Conservation (phyloP, 352 stramenopile genomes). For the Phytophthora melonis region DNA sequence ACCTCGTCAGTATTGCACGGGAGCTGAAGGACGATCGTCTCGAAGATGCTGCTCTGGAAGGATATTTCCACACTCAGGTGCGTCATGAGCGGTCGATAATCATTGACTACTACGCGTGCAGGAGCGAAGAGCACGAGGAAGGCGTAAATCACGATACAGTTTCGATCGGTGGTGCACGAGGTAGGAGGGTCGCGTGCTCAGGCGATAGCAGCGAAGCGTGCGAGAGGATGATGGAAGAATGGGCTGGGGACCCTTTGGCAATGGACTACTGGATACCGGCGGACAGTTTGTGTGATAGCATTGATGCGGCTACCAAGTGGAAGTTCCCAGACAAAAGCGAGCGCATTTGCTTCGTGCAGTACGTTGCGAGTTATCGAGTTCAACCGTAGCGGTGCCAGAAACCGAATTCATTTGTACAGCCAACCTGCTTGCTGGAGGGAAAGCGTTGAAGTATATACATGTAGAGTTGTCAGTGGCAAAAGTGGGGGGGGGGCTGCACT, state of each 20-base stretch:
- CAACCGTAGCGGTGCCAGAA: too few species aligned
- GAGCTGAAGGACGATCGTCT: conserved; percentile 29
- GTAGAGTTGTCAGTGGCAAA: too few species aligned
- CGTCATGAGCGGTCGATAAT: conserved; percentile 2
- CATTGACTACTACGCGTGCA: conserved; percentile 3
- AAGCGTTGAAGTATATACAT: too few species aligned
- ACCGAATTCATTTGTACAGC: too few species aligned
- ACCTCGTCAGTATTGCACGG: background rate
- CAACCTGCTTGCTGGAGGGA: too few species aligned
- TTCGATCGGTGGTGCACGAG: background rate
- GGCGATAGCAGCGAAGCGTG: background rate
- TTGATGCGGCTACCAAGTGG: conserved; percentile 29
- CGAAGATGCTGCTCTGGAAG: conserved; percentile 23
- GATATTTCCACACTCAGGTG: conserved; percentile 21
- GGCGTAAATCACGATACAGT: background rate
- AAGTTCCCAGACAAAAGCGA: conserved; percentile 3
- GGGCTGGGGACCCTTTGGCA: conserved; percentile 10
- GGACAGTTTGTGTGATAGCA: conserved; percentile 25
- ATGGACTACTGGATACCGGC: conserved; percentile 36
- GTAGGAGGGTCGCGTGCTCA: too few species aligned
- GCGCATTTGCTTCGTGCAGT: conserved; percentile 33
- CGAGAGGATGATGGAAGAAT: conserved; percentile 12
- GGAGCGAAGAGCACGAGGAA: background rate
- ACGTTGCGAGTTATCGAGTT: too few species aligned
- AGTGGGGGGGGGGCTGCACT: too few species aligned